phyloP scores from a whole-genome alignment of 208 protist species.

The Jaenimonas drosophilae region DNA sequence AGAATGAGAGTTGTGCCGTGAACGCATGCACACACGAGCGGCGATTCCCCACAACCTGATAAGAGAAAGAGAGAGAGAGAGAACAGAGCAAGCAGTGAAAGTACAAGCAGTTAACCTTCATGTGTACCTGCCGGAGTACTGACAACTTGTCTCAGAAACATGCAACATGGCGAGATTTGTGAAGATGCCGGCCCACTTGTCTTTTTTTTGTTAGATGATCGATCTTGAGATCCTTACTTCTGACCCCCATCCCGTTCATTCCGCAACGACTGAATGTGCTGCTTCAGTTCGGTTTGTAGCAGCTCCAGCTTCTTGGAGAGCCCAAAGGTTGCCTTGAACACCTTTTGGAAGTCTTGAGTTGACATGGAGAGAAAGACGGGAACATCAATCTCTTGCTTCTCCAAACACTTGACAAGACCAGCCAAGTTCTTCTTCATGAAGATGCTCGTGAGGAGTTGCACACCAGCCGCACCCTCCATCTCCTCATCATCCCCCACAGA shows the following conservation, averaged over 20 bases:
- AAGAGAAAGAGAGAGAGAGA: no score
- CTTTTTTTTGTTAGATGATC: no score
- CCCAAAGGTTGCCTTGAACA: constrained; percentile 82
- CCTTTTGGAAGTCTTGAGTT: constrained; percentile 41
- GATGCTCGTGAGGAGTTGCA: constrained; percentile 35
- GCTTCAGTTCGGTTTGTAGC: constrained; percentile 63
- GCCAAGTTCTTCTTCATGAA: constrained; percentile 57
- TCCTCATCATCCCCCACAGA: not conserved
- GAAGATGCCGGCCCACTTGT: no score
- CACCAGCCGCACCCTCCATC: constrained; percentile 15
- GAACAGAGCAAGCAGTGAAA: no score
- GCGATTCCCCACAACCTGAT: no score
- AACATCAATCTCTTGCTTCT: constrained; percentile 71
- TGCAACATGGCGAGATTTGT: no score
- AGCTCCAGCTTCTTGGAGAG: constrained; percentile 62
- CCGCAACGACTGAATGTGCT: constrained; percentile 7
- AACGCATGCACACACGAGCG: no score
- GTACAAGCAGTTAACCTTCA: no score
- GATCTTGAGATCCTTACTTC: no score
- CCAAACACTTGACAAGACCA: constrained; percentile 24
- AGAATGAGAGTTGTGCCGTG: no score
- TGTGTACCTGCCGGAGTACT: no score
- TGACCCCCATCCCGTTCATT: not conserved
- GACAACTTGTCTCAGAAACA: no score
- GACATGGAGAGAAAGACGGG: constrained; percentile 71